These are phyloP conservation scores for Mycena belliarum DNA, from an alignment of 768 basidiomycete species.

Conservation along the genomic window DNA sequence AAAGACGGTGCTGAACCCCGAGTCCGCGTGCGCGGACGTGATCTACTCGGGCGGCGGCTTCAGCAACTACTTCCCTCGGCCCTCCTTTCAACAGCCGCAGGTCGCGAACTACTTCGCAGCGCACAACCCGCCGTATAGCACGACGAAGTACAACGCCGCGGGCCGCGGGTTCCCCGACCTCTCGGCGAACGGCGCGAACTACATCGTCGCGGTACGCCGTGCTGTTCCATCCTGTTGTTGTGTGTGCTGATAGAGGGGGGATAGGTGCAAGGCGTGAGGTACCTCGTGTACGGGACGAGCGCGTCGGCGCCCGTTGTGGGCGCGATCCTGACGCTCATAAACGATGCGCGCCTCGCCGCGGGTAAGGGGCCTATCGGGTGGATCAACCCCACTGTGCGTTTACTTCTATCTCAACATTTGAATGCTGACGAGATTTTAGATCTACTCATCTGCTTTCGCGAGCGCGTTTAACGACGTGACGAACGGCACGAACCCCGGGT, in stretches of 20 bases:
- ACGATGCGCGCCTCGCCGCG: too few relatives aligned
- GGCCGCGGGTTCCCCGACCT: conserved; percentile 47
- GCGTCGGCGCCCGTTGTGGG: conserved; percentile 49
- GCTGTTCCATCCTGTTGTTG: background rate
- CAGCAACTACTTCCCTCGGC: background rate
- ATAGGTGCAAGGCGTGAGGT: conserved; percentile 36
- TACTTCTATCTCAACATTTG: too few relatives aligned
- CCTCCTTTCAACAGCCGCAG: conserved; percentile 32
- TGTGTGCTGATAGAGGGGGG: background rate
- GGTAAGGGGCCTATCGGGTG: too few relatives aligned
- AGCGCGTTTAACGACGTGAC: conserved; percentile 50
- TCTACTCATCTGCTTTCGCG: conserved; percentile 43
- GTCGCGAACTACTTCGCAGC: conserved; percentile 36
- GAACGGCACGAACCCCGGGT: conserved; percentile 44
- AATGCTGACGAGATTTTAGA: conserved; percentile 19
- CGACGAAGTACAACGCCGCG: conserved; percentile 32
- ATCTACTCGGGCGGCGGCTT: conserved; percentile 38
- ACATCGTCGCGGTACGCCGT: conserved; percentile 38
- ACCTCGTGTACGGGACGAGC: conserved; percentile 47
- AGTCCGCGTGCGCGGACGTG: conserved; percentile 34
- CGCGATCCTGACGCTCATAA: conserved; percentile 22
- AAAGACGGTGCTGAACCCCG: conserved; percentile 29
- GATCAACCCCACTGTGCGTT: too few relatives aligned
- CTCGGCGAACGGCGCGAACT: conserved; percentile 43
- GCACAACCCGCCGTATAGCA: conserved; percentile 26